Base-by-base conservation (phyloP, 176 grass and related monocot genomes). In the Rhynchospora tenuis region DNA sequence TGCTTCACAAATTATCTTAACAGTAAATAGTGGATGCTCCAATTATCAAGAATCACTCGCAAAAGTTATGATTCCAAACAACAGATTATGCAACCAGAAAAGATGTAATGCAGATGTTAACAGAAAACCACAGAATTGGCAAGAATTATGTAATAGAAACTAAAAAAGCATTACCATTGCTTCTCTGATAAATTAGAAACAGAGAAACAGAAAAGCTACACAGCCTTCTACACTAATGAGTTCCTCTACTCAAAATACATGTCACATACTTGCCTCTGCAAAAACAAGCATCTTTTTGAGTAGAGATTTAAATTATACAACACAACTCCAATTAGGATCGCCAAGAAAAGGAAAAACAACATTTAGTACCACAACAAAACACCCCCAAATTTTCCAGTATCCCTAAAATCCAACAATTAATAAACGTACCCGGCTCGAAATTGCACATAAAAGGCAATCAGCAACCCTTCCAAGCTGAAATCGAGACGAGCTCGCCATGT, bases 391-490 rank as follows among this genome's bases (percentile, higher is more conserved):
- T 55, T 66, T 77, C 55, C 73, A 77, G 28, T 77, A 77, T 77
- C 73, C 73, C 27, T 51, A 68, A 64, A 61, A 29, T 17, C 59
- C 13, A 62, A 23, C 80, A 82, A 77, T 77, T 82, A 82, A 82
- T 67, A 54, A 82, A 82, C 63, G 50, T 73, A 64, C 78, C 48
- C 52, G 44, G 29, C 76, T 15, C 2, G 60, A 52, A 23, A 15
- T 51, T 6, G 73, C 19, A 17, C 81, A 14, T 9, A 12, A 12
- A 27, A 84, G 51, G 31, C 61, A 56, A 56, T 77, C 73, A 77
- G 91, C 92, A 97, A 70, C 90, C 92, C 78, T 81, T 88, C 94
- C 94, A 97, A 29, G 92, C 85, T 14, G 94, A 92, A 29, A 97
- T 81, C 1, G 94, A 92, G 57, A 92, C 88, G 12, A 97, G 87